These are phyloP conservation scores for Solanum megistacrolobum DNA, from an alignment of 257 asterid genomes.

Conservation along the genomic window DNA sequence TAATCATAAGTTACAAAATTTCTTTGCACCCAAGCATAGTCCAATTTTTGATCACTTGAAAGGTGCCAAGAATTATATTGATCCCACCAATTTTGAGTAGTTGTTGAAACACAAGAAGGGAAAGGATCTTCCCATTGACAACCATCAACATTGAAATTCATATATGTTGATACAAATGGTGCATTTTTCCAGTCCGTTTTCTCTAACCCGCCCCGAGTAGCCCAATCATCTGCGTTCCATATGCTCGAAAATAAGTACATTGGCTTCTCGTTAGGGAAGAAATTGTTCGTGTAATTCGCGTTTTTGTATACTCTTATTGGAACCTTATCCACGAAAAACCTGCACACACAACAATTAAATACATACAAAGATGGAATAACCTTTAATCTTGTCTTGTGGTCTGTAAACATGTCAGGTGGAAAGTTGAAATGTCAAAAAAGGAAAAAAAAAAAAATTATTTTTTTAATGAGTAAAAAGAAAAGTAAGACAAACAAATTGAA, in stretches of 20 bases:
- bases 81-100: conserved; percentile 88
- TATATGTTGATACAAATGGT: conserved; percentile 89
- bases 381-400: too few relatives aligned
- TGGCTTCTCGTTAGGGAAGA: conserved; percentile 80
- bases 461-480: too few relatives aligned
- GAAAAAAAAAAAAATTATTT: too few relatives aligned
- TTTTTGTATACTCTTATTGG: conserved; percentile 83
- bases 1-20: conserved; percentile 83
- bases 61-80: conserved; percentile 81
- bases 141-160: conserved; percentile 58
- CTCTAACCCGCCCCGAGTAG: conserved; percentile 87
- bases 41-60: conserved; percentile 42
- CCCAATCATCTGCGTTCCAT: conserved; percentile 99
- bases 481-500: too few relatives aligned
- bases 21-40: conserved; percentile 79
- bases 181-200: conserved; percentile 85
- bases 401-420: too few relatives aligned
- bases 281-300: conserved; percentile 74
- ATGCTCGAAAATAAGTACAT: conserved; percentile 91
- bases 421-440: too few relatives aligned
- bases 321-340: conserved; percentile 65
- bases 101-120: conserved; percentile 77
- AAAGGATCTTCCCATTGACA: conserved; percentile 88
- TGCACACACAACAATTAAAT: background rate
- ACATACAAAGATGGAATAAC: background rate